Evolutionary conservation across 208 protist genomes (phyloP).

Genomic region (Acanthamoeba lenticulata): DNA sequence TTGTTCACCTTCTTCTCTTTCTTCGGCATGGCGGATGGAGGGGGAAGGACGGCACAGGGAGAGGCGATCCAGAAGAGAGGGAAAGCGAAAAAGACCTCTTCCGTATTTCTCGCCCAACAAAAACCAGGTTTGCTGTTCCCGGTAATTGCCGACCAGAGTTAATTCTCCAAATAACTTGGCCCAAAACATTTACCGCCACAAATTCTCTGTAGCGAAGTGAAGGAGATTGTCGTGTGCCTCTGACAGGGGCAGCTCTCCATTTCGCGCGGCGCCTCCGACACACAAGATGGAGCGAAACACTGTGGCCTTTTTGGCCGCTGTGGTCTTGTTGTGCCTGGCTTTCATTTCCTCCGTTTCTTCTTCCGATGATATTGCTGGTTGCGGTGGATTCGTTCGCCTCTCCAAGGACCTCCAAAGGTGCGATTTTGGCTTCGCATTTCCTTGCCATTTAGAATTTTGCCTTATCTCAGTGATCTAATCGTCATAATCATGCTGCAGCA

Average conservation of each 20-base stretch:
- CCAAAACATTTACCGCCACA: not conserved
- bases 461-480: no score
- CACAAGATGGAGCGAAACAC: not conserved
- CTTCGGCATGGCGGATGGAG: conserved; percentile 48
- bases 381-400: conserved; percentile 48
- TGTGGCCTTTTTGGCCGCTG: not conserved
- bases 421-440: not conserved
- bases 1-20: conserved; percentile 74
- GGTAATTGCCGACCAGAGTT: not conserved
- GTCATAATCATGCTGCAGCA: no score
- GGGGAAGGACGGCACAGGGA: conserved; percentile 28
- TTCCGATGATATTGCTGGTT: conserved; percentile 36
- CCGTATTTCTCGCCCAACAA: not conserved
- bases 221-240: no score
- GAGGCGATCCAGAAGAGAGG: conserved; percentile 36
- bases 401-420: conserved; percentile 54
- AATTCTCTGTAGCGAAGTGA: no score
- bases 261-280: not conserved
- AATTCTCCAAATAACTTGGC: not conserved
- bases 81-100: conserved; percentile 13
- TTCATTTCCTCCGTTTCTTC: not conserved
- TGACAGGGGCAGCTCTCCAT: no score
- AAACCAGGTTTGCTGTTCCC: not conserved
- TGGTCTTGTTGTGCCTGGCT: not conserved
- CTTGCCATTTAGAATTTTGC: not conserved